These are phyloP conservation scores for Fusarium bulbicola DNA, from an alignment of 2,329 filamentous ascomycete genomes.

Conservation along the genomic window DNA sequence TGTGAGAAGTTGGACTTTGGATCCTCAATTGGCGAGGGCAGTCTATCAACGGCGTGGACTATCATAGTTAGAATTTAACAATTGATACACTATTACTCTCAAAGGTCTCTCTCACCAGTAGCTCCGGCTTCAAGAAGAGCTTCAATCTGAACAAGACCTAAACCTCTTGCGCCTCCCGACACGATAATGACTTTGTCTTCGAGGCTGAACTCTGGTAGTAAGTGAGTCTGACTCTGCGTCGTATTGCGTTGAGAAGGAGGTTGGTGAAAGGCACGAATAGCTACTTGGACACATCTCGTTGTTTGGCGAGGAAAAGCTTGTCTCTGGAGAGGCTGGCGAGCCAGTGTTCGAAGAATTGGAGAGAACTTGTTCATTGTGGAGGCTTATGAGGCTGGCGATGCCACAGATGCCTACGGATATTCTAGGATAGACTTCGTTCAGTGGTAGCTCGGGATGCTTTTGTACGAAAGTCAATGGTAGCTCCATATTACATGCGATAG, in stretches of 20 bases:
- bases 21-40: conserved; percentile 59
- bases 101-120: conserved; percentile 55
- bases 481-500: neutral
- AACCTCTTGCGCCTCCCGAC: conserved; percentile 78
- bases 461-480: conserved; percentile 11
- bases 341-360: conserved; percentile 33
- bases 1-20: conserved; percentile 67
- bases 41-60: conserved; percentile 74
- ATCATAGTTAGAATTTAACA: conserved; percentile 8
- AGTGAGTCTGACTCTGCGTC: conserved; percentile 34
- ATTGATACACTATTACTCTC: neutral
- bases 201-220: conserved; percentile 79
- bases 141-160: conserved; percentile 81
- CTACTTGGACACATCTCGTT: conserved; percentile 4
- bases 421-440: neutral
- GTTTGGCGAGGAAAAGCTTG: conserved; percentile 11
- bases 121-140: conserved; percentile 84
- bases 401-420: neutral
- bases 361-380: conserved; percentile 40
- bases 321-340: conserved; percentile 26
- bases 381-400: neutral
- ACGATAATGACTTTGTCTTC: conserved; percentile 78
- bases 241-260: conserved; percentile 30
- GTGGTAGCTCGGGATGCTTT: conserved; percentile 4
- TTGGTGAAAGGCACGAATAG: conserved; percentile 36